A percentile compares a stretch with the other conserved stretches of the same genome.
phyloP scores from a whole-genome alignment of 1,284 basidiomycete genomes.

The Leccinum colubrinum region DNA sequence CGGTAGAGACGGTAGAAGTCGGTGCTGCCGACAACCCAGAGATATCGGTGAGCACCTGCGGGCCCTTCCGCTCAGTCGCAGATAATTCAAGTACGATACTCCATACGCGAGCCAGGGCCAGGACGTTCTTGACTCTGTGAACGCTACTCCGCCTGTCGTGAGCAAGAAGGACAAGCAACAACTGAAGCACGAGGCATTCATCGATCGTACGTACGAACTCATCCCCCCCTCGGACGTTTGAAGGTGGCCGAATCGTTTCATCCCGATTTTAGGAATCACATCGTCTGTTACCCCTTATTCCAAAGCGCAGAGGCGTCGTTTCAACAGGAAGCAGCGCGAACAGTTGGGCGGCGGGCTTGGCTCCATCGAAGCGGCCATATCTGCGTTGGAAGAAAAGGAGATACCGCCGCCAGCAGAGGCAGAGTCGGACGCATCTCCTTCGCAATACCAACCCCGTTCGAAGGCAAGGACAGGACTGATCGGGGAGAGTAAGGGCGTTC shows the following conservation, averaged over 20 bases:
- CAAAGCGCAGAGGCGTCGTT: slow-evolving; percentile 68
- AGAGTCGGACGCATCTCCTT: slow-evolving; percentile 12
- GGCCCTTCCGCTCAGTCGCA: neutral
- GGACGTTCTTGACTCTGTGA: slow-evolving; percentile 39
- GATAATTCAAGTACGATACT: neutral
- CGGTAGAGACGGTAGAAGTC: slow-evolving; percentile 47
- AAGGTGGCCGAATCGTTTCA: neutral
- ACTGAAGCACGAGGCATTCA: slow-evolving; percentile 63
- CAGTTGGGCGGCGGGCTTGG: slow-evolving; percentile 61
- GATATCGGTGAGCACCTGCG: slow-evolving; percentile 35
- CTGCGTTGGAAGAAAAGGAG: slow-evolving; percentile 44
- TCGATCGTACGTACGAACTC: slow-evolving; percentile 50
- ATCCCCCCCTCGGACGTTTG: neutral
- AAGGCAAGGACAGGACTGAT: slow-evolving; percentile 51
- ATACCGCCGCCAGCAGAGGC: slow-evolving; percentile 18
- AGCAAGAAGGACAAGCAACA: slow-evolving; percentile 71
- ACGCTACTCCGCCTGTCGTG: slow-evolving; percentile 8
- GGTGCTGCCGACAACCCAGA: slow-evolving; percentile 34
- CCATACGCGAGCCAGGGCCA: slow-evolving; percentile 36
- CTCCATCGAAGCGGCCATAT: slow-evolving; percentile 58
- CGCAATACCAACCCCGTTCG: slow-evolving; percentile 9
- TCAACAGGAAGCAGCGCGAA: slow-evolving; percentile 71
- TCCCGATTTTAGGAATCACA: slow-evolving; percentile 48
- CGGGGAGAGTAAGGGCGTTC: slow-evolving; percentile 61
- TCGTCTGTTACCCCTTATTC: slow-evolving; percentile 60